These are phyloP conservation scores for Plasmodium gaboni DNA, from an alignment of 169 alveolate genomes.

Conservation along the genomic window DNA sequence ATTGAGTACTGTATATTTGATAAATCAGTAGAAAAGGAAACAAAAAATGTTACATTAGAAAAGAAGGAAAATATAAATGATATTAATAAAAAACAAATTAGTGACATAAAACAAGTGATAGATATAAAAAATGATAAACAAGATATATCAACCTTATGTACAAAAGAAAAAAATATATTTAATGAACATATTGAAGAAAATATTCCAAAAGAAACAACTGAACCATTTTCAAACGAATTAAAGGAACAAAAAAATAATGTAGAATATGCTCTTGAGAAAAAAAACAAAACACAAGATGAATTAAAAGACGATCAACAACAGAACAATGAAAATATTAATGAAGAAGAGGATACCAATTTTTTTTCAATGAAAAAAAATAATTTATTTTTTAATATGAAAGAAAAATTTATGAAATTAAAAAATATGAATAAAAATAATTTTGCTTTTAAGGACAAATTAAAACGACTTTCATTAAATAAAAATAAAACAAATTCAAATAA, in stretches of 20 bases:
- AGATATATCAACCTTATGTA: too few relatives aligned
- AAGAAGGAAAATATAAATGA: neutral
- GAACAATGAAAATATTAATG: neutral
- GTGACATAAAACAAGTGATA: too few relatives aligned
- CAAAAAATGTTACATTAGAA: neutral
- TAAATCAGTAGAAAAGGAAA: neutral
- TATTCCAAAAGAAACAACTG: too few relatives aligned
- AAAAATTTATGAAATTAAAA: conserved; percentile 40
- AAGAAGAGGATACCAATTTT: conserved; percentile 1
- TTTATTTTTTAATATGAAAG: conserved; percentile 33
- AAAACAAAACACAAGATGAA: neutral
- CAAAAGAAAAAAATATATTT: too few relatives aligned
- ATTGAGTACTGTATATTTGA: conserved; percentile 8
- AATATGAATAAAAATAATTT: conserved; percentile 43
- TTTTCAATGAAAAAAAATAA: conserved; percentile 29
- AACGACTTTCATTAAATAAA: conserved; percentile 2
- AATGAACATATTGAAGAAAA: too few relatives aligned
- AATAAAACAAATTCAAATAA: neutral
- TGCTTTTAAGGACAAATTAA: conserved; percentile 34
- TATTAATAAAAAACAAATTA: too few relatives aligned
- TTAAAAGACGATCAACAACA: neutral
- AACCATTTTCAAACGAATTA: too few relatives aligned
- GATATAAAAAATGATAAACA: too few relatives aligned
- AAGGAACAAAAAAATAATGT: too few relatives aligned
- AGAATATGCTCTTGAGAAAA: too few relatives aligned